These are phyloP conservation scores for Pythium sp. DNA, from an alignment of 352 stramenopile genomes.

Conservation along the genomic window DNA sequence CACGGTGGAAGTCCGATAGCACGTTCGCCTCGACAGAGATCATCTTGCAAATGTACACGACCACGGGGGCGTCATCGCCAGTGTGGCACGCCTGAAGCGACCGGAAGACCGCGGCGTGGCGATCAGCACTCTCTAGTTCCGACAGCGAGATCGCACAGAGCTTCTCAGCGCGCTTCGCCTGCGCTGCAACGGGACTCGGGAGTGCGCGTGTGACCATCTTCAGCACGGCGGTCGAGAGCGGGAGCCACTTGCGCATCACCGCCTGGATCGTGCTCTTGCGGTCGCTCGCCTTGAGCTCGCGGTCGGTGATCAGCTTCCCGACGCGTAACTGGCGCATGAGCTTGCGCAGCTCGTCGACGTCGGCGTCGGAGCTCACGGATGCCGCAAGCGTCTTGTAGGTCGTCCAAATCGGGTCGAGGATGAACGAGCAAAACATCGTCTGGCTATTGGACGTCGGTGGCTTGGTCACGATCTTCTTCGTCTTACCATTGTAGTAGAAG, in stretches of 20 bases:
- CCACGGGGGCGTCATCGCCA: slow-evolving; percentile 54
- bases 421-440: slow-evolving; percentile 92
- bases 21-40: slow-evolving; percentile 85
- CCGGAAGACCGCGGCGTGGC: slow-evolving; percentile 40
- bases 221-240: slow-evolving; percentile 81
- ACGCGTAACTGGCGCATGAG: slow-evolving; percentile 68
- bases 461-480: slow-evolving; percentile 87
- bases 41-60: slow-evolving; percentile 93
- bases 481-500: slow-evolving; percentile 89
- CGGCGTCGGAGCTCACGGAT: slow-evolving; percentile 41
- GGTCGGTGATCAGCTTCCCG: slow-evolving; percentile 60
- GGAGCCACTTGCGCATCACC: slow-evolving; percentile 90
- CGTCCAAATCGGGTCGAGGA: slow-evolving; percentile 90
- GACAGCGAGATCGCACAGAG: slow-evolving; percentile 49
- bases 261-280: slow-evolving; percentile 55
- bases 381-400: slow-evolving; percentile 71
- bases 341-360: slow-evolving; percentile 54
- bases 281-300: slow-evolving; percentile 71
- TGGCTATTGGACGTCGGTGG: slow-evolving; percentile 62
- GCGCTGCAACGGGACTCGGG: slow-evolving; percentile 69
- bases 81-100: slow-evolving; percentile 62
- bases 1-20: slow-evolving; percentile 69
- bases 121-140: slow-evolving; percentile 27
- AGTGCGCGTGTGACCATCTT: slow-evolving; percentile 89
- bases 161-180: slow-evolving; percentile 66